Evolutionary conservation across 2,329 filamentous ascomycete species (phyloP).

Genomic region (Talaromyces piceae): DNA sequence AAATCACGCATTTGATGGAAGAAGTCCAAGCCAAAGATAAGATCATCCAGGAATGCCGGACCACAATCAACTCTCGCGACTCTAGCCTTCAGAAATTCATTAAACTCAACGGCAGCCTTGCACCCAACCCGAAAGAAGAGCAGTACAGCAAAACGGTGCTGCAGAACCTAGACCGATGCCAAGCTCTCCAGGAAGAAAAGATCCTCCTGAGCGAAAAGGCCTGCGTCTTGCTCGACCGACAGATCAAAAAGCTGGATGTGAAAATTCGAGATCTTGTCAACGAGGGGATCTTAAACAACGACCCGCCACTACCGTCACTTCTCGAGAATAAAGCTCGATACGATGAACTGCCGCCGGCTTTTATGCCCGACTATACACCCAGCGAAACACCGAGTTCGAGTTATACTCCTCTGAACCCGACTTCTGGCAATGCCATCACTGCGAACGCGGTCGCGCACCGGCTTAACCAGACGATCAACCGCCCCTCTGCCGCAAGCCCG

Average conservation of each 20-base stretch:
- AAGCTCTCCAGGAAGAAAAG: constrained; percentile 56
- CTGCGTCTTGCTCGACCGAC: constrained; percentile 52
- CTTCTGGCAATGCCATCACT: constrained; percentile 49
- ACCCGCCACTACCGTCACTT: constrained; percentile 53
- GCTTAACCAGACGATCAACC: constrained; percentile 34
- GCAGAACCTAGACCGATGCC: constrained; percentile 51
- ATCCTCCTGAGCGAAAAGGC: constrained; percentile 54
- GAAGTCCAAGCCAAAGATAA: constrained; percentile 60
- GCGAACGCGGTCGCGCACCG: constrained; percentile 46
- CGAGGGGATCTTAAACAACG: constrained; percentile 52
- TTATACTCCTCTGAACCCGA: constrained; percentile 45
- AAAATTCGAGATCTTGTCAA: constrained; percentile 54
- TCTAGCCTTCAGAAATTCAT: constrained; percentile 59
- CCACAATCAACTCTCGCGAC: constrained; percentile 53
- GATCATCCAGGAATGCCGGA: constrained; percentile 50
- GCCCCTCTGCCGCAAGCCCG: constrained; percentile 28
- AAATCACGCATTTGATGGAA: constrained; percentile 59
- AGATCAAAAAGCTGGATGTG: constrained; percentile 56
- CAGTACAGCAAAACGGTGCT: constrained; percentile 51
- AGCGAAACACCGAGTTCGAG: constrained; percentile 35
- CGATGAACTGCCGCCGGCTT: constrained; percentile 40
- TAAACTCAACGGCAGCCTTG: constrained; percentile 54
- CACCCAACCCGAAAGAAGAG: constrained; percentile 57
- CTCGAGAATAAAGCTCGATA: constrained; percentile 43
- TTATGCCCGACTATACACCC: constrained; percentile 39